Evolutionary conservation across 2,329 filamentous ascomycete genomes (phyloP).

Genomic region (Fusarium albidum): DNA sequence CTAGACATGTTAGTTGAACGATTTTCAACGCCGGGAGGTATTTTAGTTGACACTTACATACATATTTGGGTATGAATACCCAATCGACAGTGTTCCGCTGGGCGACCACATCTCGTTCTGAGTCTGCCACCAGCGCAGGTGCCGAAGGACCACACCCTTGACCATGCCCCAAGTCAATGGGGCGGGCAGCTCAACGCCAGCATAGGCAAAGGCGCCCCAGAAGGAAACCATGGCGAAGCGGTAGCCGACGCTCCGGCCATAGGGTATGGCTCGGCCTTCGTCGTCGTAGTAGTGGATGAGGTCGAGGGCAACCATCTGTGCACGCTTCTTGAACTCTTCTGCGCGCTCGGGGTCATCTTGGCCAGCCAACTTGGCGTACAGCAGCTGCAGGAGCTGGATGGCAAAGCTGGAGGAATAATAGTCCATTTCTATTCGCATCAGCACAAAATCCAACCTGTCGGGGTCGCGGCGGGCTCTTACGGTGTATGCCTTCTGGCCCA

Average conservation of each 20-base stretch:
- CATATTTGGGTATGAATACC: conserved; percentile 82
- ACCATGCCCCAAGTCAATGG: conserved; percentile 82
- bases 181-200: conserved; percentile 74
- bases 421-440: conserved; percentile 70
- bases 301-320: conserved; percentile 72
- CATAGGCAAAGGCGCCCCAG: conserved; percentile 81
- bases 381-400: conserved; percentile 80
- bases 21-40: background rate
- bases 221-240: conserved; percentile 88
- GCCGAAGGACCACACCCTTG: conserved; percentile 77
- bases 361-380: conserved; percentile 77
- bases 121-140: conserved; percentile 82
- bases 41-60: conserved; percentile 59
- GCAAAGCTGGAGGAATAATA: conserved; percentile 86
- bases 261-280: conserved; percentile 76
- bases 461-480: conserved; percentile 44
- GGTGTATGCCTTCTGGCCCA: conserved; percentile 78
- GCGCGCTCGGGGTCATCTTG: conserved; percentile 72
- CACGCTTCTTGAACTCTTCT: conserved; percentile 74
- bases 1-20: conserved; percentile 45
- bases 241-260: conserved; percentile 80
- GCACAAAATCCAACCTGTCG: background rate
- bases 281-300: conserved; percentile 80
- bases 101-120: conserved; percentile 78
- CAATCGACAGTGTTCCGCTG: conserved; percentile 77